Conservation (phyloP, 2,329 filamentous ascomycete species). For the Neonectria hederae region DNA sequence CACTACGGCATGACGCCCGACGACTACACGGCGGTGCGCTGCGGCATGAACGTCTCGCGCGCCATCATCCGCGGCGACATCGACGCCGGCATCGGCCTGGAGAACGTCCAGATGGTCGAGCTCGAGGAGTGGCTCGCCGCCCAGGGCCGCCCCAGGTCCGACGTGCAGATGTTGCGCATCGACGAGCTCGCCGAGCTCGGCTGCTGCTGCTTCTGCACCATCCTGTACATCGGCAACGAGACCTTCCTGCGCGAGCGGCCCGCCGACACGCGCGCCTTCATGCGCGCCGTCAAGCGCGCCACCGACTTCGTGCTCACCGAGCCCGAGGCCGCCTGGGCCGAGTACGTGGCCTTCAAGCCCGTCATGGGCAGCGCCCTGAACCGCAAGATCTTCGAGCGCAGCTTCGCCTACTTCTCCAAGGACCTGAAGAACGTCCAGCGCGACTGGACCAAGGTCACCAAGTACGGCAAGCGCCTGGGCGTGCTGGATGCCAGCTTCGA, state of each 20-base stretch:
- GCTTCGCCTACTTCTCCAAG: constrained; percentile 78
- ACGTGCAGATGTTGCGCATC: constrained; percentile 84
- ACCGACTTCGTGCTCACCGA: constrained; percentile 75
- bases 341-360: constrained; percentile 78
- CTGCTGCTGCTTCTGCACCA: constrained; percentile 86
- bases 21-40: constrained; percentile 81
- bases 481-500: constrained; percentile 70
- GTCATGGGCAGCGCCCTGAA: constrained; percentile 74
- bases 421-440: constrained; percentile 79
- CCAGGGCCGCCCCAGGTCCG: constrained; percentile 69
- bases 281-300: constrained; percentile 77
- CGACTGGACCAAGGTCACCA: constrained; percentile 82
- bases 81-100: constrained; percentile 79
- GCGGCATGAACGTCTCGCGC: constrained; percentile 83
- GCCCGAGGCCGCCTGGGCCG: constrained; percentile 70
- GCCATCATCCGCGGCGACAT: constrained; percentile 78
- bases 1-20: constrained; percentile 78
- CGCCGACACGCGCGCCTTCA: constrained; percentile 72
- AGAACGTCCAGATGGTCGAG: constrained; percentile 87
- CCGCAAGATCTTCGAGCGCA: constrained; percentile 82
- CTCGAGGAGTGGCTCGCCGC: constrained; percentile 77
- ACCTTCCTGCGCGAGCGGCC: constrained; percentile 72
- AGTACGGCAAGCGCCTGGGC: constrained; percentile 77
- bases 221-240: constrained; percentile 84
- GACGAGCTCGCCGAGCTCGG: constrained; percentile 82